phyloP scores from a whole-genome alignment of 2,329 filamentous ascomycete species.

The Orbilia brochopaga region DNA sequence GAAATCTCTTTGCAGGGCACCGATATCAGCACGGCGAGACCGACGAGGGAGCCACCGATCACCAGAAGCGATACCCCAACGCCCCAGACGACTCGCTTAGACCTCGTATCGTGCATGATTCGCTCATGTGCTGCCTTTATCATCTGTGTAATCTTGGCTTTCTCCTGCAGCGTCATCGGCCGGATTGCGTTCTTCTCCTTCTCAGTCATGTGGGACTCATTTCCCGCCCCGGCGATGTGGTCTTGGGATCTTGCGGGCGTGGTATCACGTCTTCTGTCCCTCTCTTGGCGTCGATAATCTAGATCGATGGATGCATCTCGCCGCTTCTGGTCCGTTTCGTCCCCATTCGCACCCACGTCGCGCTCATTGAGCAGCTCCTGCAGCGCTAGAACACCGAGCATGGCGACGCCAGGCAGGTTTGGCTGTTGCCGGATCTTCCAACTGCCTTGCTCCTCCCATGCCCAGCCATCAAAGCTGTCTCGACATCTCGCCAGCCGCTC shows the following conservation, averaged over 20 bases:
- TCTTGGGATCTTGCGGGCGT: constrained; percentile 21
- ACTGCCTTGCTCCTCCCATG: constrained; percentile 22
- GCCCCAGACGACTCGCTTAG: constrained; percentile 28
- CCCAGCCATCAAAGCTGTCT: constrained; percentile 28
- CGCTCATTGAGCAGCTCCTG: background rate
- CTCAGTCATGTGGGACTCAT: background rate
- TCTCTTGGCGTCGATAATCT: constrained; percentile 26
- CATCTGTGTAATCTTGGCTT: constrained; percentile 9
- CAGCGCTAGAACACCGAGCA: constrained; percentile 14
- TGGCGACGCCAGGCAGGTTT: constrained; percentile 20
- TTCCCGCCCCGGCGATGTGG: background rate
- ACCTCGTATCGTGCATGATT: constrained; percentile 40
- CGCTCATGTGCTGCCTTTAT: constrained; percentile 19
- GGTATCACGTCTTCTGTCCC: constrained; percentile 13
- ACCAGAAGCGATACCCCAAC: constrained; percentile 10
- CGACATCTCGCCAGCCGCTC: constrained; percentile 23
- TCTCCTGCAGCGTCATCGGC: background rate
- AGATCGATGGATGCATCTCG: constrained; percentile 11
- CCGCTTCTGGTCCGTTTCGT: too few relatives aligned
- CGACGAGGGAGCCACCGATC: constrained; percentile 17
- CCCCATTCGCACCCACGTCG: background rate
- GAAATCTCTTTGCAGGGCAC: constrained; percentile 29
- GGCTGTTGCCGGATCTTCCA: constrained; percentile 42
- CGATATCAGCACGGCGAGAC: constrained; percentile 10
- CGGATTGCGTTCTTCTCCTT: background rate